A percentile compares a stretch with the other conserved stretches of the same genome.
These are phyloP conservation scores for Pseudocercospora eumusae DNA, from an alignment of 2,329 filamentous ascomycete species.

Conservation along the genomic window DNA sequence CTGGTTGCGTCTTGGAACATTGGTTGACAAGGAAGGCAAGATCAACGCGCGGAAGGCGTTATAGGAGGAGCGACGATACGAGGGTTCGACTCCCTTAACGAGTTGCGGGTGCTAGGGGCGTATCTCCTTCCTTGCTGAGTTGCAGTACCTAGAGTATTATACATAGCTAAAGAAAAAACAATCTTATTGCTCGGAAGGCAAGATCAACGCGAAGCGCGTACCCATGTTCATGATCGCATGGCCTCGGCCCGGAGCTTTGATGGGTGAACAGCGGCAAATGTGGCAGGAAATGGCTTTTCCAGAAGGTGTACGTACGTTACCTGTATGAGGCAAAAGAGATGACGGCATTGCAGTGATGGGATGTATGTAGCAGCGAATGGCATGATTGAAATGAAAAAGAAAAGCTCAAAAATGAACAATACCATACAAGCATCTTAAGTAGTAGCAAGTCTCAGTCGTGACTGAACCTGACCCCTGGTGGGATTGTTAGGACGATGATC, in stretches of 20 bases:
- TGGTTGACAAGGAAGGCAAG: neutral
- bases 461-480: conserved; percentile 23
- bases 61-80: too few species aligned
- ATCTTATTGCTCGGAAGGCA: too few species aligned
- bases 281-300: neutral
- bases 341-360: neutral
- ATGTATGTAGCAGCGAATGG: neutral
- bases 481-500: neutral
- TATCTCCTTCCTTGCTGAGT: too few species aligned
- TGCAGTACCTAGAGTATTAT: too few species aligned
- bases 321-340: neutral
- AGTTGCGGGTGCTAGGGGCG: too few species aligned
- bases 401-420: conserved; percentile 1
- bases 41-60: too few species aligned
- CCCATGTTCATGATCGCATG: neutral
- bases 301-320: neutral
- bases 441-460: conserved; percentile 16
- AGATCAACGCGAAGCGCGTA: too few species aligned
- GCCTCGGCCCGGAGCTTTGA: neutral
- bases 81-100: too few species aligned
- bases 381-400: neutral
- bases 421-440: neutral
- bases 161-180: too few species aligned
- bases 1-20: neutral
- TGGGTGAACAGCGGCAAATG: neutral